Base-by-base conservation (phyloP, 78 protist genomes). In the Tieghemostelium lacteum region DNA sequence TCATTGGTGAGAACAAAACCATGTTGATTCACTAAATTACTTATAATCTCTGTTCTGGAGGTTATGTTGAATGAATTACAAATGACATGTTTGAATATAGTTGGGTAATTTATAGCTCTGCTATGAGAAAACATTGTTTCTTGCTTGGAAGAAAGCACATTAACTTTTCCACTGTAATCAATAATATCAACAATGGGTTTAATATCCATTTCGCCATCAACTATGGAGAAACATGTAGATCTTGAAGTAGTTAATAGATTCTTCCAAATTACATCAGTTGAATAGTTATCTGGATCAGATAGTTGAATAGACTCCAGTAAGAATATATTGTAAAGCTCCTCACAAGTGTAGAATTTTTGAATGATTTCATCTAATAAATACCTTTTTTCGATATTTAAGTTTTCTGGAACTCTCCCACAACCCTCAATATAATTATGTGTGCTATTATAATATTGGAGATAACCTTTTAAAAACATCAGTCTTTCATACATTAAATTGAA, bases 1-100 rank as follows among this genome's bases (percentile, higher is more conserved):
- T 89, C 94, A 8, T 40, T 52, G 1, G 94, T 89, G 26, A 89
- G 24, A 0, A 78, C 77, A 62, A 42, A 89, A 37, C 16, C 31
- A 19, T 69, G 73, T 39, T 89, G 60, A 2, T 86, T 54, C 2
- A 62, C 17, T 6, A 86, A 17, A 49, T 40, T 31, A 14, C 17
- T 6, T 2, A 83, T 8, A 17, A 73, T 16, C 29, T 34, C 14
- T 5, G 71, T 62, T 45, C 89, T 31, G 5, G 22, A 57, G 0
- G 50, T 28, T 20, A 83, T 73, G 17, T 49, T 50, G 17, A 83
- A 64, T 10, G 24, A 2, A 19, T 36, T 14, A 3, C 40, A 29
- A 55, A 78, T 34, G 12, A 55, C 58, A 8, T 57, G 3, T n/a
- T 37, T 37, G 34, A 74, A 74, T n/a, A 26, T 22, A 7, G 3